Evolutionary conservation across 768 basidiomycete species (phyloP).

Genomic region (Xerocomellus intermedius): DNA sequence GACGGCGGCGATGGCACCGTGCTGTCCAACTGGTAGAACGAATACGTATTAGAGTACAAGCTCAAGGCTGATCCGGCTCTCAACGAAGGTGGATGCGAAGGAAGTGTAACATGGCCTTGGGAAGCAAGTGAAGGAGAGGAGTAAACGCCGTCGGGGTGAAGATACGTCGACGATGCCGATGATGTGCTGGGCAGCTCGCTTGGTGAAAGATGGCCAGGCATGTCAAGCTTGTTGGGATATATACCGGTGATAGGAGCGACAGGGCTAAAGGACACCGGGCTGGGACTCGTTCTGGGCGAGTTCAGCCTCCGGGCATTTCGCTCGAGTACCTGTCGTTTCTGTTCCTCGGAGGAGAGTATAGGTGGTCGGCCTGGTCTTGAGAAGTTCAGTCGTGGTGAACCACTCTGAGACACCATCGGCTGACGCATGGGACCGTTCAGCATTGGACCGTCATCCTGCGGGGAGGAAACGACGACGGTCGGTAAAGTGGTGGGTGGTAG

Average conservation of each 20-base stretch:
- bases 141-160: conserved; percentile 17
- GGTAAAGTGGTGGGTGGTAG: conserved; percentile 38
- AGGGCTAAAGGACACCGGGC: conserved; percentile 5
- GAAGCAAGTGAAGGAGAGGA: conserved; percentile 16
- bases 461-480: conserved; percentile 54
- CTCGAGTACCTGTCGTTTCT: conserved; percentile 50
- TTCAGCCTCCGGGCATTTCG: conserved; percentile 50
- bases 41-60: conserved; percentile 59
- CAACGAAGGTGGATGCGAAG: conserved; percentile 36
- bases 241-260: conserved; percentile 25
- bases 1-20: conserved; percentile 44
- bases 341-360: conserved; percentile 37
- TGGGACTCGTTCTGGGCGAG: conserved; percentile 28
- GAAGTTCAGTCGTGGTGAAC: conserved; percentile 50
- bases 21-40: conserved; percentile 60
- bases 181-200: not conserved
- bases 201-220: not conserved
- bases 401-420: conserved; percentile 37
- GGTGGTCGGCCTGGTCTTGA: conserved; percentile 59
- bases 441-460: conserved; percentile 27
- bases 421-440: conserved; percentile 33
- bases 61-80: conserved; percentile 39
- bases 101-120: conserved; percentile 15
- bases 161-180: conserved; percentile 10
- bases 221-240: conserved; percentile 2